These are phyloP conservation scores for Vaucheria bursata DNA, from an alignment of 352 stramenopile genomes.

Conservation along the genomic window DNA sequence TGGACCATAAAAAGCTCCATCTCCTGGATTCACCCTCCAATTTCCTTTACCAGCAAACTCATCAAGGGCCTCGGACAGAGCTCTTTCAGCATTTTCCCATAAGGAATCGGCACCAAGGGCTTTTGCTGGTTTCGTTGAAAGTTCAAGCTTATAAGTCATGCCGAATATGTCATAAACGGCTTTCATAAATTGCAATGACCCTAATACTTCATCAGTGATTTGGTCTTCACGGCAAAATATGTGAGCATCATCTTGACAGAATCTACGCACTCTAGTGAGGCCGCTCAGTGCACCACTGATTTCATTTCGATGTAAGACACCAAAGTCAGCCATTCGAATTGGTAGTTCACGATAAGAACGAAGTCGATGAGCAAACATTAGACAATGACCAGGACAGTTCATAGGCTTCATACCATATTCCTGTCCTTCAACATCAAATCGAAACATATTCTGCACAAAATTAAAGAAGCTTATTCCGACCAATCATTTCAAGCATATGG, in stretches of 20 bases:
- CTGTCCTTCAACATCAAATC: slow-evolving; percentile 89
- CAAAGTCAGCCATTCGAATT: slow-evolving; percentile 93
- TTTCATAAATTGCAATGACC: slow-evolving; percentile 90
- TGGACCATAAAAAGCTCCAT: slow-evolving; percentile 96
- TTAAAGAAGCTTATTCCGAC: neutral
- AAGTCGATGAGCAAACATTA: slow-evolving; percentile 88
- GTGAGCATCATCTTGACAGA: slow-evolving; percentile 96
- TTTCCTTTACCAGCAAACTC: slow-evolving; percentile 76
- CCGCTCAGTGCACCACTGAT: slow-evolving; percentile 79
- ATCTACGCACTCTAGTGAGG: slow-evolving; percentile 89
- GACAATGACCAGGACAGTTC: slow-evolving; percentile 97
- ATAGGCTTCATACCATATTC: slow-evolving; percentile 88
- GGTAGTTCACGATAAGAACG: slow-evolving; percentile 92
- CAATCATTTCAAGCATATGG: neutral
- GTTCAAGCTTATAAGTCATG: slow-evolving; percentile 92
- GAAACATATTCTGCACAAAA: slow-evolving; percentile 80
- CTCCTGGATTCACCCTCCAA: slow-evolving; percentile 90
- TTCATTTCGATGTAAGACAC: slow-evolving; percentile 76
- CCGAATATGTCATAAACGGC: slow-evolving; percentile 94
- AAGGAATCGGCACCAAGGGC: slow-evolving; percentile 82
- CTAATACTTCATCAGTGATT: slow-evolving; percentile 74
- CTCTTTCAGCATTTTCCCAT: slow-evolving; percentile 81
- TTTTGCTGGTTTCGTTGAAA: slow-evolving; percentile 92
- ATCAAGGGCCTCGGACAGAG: slow-evolving; percentile 78
- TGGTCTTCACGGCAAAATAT: slow-evolving; percentile 96